Evolutionary conservation across 2,329 filamentous ascomycete species (phyloP), one percentile per base, ranked within the genome.

Genomic region (Ascomycota sp.): DNA sequence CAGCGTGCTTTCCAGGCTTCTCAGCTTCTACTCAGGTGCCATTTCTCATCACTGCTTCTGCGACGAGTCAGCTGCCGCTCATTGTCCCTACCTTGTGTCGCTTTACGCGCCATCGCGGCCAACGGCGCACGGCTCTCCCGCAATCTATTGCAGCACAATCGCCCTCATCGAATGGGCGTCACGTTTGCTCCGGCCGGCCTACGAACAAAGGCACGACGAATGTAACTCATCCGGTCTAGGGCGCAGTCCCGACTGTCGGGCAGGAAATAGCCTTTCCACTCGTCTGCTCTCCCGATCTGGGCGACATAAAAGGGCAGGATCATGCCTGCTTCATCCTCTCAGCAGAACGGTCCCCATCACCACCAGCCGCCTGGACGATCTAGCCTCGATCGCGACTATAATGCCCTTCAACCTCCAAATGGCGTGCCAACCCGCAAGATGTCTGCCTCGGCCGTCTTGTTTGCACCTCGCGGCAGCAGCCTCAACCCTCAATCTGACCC

Each of bases 401-500:
- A 43, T 25, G 52, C 50, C 29, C 58, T 72, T 29, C 67, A 68
- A 41, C 62, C 59, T 45, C 43, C 55, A 39, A 63, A 60, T 51
- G 58, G 57, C 40, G 49, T 48, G 32, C 42, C 48, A 30, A 39
- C 44, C 32, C 62, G 68, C 39, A 65, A 60, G 40, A 44, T 64
- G 11, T 60, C 66, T 25, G 56, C 62, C 26, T 67, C 67, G 3
- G 56, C 52, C 47, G 62, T 71, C 44, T 74, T 70, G 36, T 77
- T 72, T 50, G 70, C 65, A 33, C 68, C 73, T 12, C 70, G 78
- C 35, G 70, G 67, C 35, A 64, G 72, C 40, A 81, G 77, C 33
- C 64, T 83, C 47, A 76, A 74, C 39, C 70, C 77, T 10, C 72
- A 73, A 27, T 64, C 72, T 36, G 72, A 68, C 24, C 75, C 76